Conservation (phyloP, 345 rosid species). For the Moringa oleifera region DNA sequence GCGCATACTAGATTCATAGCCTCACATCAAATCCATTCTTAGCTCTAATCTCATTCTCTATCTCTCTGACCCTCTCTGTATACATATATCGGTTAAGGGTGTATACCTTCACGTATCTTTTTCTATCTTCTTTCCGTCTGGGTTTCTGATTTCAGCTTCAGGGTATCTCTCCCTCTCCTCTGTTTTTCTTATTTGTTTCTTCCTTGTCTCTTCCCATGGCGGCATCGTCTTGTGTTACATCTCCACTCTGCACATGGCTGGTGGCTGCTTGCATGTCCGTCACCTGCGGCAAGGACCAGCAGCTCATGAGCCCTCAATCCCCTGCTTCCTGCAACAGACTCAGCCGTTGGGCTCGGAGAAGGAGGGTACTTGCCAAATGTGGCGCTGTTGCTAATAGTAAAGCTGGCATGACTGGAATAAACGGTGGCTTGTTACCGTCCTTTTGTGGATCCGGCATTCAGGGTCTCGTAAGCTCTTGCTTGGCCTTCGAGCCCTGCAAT, state of each 20-base stretch:
- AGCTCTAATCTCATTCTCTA: background rate
- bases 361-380: conserved; percentile 31
- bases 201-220: conserved; percentile 19
- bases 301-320: conserved; percentile 14
- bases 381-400: conserved; percentile 5
- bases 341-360: conserved; percentile 39
- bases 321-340: conserved; percentile 23
- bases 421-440: conserved; percentile 23
- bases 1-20: conserved; percentile 24
- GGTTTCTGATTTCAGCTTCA: background rate
- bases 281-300: conserved; percentile 38
- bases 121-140: conserved; percentile 9
- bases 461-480: conserved; percentile 48
- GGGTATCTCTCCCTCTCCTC: background rate
- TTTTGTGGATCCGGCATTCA: conserved; percentile 44
- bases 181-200: background rate
- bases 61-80: background rate
- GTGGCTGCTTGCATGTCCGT: conserved; percentile 84
- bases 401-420: background rate
- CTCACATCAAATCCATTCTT: conserved; percentile 16
- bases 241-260: conserved; percentile 87
- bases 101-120: conserved; percentile 13
- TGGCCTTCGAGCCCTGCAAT: conserved; percentile 65
- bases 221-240: conserved; percentile 42
- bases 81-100: background rate